Base-by-base conservation (phyloP, 495 filamentous ascomycete genomes). In the Penicillium longicatenatum region DNA sequence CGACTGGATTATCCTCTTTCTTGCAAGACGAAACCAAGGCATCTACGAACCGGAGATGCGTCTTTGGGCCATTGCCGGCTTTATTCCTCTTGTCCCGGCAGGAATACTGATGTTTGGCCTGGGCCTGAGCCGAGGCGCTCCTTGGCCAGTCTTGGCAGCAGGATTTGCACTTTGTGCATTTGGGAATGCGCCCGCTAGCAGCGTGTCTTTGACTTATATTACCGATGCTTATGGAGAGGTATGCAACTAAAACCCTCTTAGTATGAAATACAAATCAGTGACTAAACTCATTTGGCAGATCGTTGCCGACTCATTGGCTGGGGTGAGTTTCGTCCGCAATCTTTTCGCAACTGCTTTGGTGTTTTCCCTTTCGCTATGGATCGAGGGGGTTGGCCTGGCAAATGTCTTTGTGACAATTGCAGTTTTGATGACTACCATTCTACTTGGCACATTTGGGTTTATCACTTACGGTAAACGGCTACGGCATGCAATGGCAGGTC, bases 31-130 rank as follows among this genome's bases (percentile, higher is more conserved):
- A 39, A 73, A 75, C 31, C 59, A 62, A 8, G 73, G 72, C 6
- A 56, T 77, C 20, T 68, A 63, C 35, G 74, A 79, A 46, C 63
- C 72, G 4, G 74, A 77, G 50, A 69, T 69, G 57, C 67, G 73
- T 11, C 64, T 74, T 8, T 73, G 65, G 65, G 39, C 62, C 2
- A 50, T 52, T 6, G 10, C 63, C 24, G 58, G 61, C 9, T 69
- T 67, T 29, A 54, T 63, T 0, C 63, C 64, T 4, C 55, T 69
- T 17, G 59, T 69, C 21, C 61, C 66, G 9, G 61, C 63, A 11
- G 73, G 70, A 3, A 35, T 68, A 1, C 63, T 74, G 33, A 59
- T 74, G 58, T 75, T 69, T 56, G 72, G 72, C 3, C 60, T 73
- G 53, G 66, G 65, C 1, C 30, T 72, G 1, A 57, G 62, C 9